These are phyloP conservation scores for Fusarium nurragi DNA, from an alignment of 2,329 filamentous ascomycete species.

Conservation along the genomic window DNA sequence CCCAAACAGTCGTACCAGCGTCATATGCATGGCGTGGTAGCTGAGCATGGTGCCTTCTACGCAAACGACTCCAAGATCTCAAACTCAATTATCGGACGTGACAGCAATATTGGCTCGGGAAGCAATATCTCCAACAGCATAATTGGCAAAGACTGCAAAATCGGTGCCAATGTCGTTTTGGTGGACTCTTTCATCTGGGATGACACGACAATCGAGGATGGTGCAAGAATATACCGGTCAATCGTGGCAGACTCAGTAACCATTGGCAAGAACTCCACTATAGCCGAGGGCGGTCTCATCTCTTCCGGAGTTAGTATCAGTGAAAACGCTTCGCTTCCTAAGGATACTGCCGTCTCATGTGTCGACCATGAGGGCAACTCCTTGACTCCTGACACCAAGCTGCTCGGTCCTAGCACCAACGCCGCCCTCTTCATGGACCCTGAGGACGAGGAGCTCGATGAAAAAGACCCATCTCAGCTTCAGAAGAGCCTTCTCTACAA, in stretches of 20 bases:
- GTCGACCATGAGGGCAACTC: conserved; percentile 51
- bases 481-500: conserved; percentile 66
- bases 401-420: conserved; percentile 62
- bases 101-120: conserved; percentile 77
- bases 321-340: conserved; percentile 63
- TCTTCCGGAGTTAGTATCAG: conserved; percentile 80
- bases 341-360: conserved; percentile 48
- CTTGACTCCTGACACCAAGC: conserved; percentile 53
- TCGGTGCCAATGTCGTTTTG: conserved; percentile 84
- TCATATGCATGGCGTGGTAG: conserved; percentile 75
- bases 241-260: conserved; percentile 78
- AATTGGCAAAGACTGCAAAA: conserved; percentile 84
- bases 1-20: conserved; percentile 79
- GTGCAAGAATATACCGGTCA: conserved; percentile 73
- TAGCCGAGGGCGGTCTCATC: conserved; percentile 79
- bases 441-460: conserved; percentile 60
- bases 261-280: conserved; percentile 74
- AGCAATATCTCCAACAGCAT: conserved; percentile 78
- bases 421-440: conserved; percentile 60
- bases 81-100: conserved; percentile 78
- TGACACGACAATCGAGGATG: conserved; percentile 79
- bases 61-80: conserved; percentile 76
- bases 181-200: conserved; percentile 90
- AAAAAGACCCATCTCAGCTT: conserved; percentile 61
- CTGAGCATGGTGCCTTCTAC: conserved; percentile 80